Evolutionary conservation across 2,329 filamentous ascomycete species (phyloP).

Genomic region (Paracorniculantispora psalliotae): DNA sequence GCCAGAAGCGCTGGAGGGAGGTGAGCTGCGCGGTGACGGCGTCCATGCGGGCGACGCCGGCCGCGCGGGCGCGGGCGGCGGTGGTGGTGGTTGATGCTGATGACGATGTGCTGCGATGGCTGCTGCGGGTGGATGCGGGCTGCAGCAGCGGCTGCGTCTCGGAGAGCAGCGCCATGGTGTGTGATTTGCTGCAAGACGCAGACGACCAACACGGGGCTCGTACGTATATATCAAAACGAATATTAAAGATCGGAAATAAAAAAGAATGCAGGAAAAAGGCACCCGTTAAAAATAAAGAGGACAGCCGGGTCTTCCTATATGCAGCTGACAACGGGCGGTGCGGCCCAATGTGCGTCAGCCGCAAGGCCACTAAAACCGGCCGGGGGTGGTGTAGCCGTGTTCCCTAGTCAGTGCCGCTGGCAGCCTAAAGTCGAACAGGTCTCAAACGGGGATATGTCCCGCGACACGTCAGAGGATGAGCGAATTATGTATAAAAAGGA

Average conservation of each 20-base stretch:
- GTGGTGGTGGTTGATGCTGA: neutral
- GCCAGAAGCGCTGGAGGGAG: conserved; percentile 39
- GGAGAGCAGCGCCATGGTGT: neutral
- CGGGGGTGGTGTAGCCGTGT: too few relatives aligned
- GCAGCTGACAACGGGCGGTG: conserved; percentile 3
- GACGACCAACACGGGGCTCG: neutral
- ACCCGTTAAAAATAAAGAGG: neutral
- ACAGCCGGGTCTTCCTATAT: neutral
- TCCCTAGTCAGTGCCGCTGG: too few relatives aligned
- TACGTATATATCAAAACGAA: neutral
- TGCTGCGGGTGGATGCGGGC: neutral
- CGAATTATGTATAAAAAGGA: too few relatives aligned
- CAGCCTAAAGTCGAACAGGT: too few relatives aligned
- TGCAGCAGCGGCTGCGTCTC: conserved; percentile 8
- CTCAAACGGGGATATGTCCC: too few relatives aligned
- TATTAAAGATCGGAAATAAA: neutral
- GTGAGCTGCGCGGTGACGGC: conserved; percentile 43
- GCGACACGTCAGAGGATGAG: too few relatives aligned
- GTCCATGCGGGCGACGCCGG: conserved; percentile 50
- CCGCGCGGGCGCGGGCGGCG: neutral
- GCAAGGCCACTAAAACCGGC: too few relatives aligned
- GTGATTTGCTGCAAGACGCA: too few relatives aligned
- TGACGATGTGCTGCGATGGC: neutral
- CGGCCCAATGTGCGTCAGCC: conserved; percentile 11
- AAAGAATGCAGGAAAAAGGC: too few relatives aligned